Evolutionary conservation across 257 asterid species (phyloP).

Genomic region (Lantana camara): DNA sequence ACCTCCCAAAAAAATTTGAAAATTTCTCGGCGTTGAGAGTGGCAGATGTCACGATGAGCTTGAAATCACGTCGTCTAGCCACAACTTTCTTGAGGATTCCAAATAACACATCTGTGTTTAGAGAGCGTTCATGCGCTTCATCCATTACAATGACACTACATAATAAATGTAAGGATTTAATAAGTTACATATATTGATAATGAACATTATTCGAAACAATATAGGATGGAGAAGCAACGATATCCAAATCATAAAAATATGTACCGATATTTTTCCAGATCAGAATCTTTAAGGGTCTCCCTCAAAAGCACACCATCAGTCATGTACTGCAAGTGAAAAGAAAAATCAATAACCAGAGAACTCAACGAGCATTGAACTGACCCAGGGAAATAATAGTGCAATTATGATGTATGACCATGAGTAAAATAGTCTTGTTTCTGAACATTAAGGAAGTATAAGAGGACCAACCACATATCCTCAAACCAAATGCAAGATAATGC

Average conservation of each 20-base stretch:
- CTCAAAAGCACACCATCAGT: conserved; percentile 98
- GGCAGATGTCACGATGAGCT: conserved; percentile 96
- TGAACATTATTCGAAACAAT: conserved; percentile 4
- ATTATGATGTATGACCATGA: neutral
- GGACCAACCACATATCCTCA: neutral
- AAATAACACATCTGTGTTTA: conserved; percentile 85
- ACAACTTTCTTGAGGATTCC: conserved; percentile 97
- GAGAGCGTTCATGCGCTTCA: conserved; percentile 97
- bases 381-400: neutral
- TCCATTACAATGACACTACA: conserved; percentile 90
- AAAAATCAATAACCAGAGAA: neutral
- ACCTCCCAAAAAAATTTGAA: conserved; percentile 94
- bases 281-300: conserved; percentile 94
- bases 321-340: conserved; percentile 49
- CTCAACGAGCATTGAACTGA: conserved; percentile 17
- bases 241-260: conserved; percentile 20
- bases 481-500: too few species aligned
- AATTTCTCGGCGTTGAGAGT: conserved; percentile 91
- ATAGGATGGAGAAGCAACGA: conserved; percentile 1
- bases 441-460: neutral
- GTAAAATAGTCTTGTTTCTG: conserved; percentile 13
- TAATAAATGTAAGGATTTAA: conserved; percentile 19
- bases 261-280: conserved; percentile 91
- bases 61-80: conserved; percentile 93
- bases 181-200: neutral